Evolutionary conservation across 352 stramenopile genomes (phyloP).

Genomic region (Aphanomyces euteiches): DNA sequence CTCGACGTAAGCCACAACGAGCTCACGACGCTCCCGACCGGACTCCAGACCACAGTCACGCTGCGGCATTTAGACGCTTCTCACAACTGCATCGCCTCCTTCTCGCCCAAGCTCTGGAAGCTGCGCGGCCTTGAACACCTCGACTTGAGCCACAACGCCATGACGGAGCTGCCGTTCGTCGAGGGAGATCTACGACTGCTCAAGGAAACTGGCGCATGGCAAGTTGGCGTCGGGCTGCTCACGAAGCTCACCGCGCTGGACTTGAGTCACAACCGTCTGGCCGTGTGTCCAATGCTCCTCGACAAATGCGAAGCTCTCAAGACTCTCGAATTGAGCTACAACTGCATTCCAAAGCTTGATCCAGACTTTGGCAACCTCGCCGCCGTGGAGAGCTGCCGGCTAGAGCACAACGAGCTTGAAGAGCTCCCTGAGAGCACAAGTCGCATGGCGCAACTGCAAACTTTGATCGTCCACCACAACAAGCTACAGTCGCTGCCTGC

Average conservation of each 20-base stretch:
- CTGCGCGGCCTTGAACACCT: constrained; percentile 44
- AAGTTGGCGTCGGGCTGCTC: constrained; percentile 58
- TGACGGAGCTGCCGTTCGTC: constrained; percentile 54
- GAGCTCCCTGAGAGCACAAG: constrained; percentile 46
- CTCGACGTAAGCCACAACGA: constrained; percentile 60
- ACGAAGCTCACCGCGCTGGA: constrained; percentile 41
- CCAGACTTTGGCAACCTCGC: constrained; percentile 44
- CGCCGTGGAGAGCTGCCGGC: constrained; percentile 38
- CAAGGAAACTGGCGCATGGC: constrained; percentile 67
- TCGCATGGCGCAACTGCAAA: constrained; percentile 39
- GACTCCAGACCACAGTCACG: constrained; percentile 56
- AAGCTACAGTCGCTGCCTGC: constrained; percentile 39
- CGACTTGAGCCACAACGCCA: constrained; percentile 51
- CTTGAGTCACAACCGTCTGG: constrained; percentile 55
- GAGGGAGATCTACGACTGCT: constrained; percentile 66
- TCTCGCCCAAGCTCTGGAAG: constrained; percentile 69
- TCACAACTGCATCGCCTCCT: constrained; percentile 53
- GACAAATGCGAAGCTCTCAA: constrained; percentile 21
- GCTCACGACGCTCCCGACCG: constrained; percentile 55
- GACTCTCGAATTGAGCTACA: constrained; percentile 51
- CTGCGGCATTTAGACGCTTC: constrained; percentile 47
- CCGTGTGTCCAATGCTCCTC: constrained; percentile 7
- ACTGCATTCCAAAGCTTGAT: constrained; percentile 39
- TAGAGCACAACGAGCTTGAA: constrained; percentile 46
- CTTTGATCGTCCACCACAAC: constrained; percentile 46